Evolutionary conservation across 176 grass and related monocot species (phyloP).

Genomic region (Lolium perenne): DNA sequence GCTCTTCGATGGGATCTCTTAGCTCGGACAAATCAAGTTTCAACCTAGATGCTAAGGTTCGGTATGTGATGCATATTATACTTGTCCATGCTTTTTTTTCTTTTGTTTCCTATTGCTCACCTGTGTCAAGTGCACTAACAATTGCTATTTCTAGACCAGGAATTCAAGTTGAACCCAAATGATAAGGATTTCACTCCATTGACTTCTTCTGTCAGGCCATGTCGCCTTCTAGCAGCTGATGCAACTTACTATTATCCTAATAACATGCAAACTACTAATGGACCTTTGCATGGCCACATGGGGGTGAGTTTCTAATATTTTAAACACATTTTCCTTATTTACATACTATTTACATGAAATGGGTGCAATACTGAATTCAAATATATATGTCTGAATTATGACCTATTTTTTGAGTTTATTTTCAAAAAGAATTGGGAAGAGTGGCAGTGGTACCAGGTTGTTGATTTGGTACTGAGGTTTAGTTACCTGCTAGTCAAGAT

Average conservation of each 20-base stretch:
- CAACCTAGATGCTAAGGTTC: constrained; percentile 64
- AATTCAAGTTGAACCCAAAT: constrained; percentile 77
- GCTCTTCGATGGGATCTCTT: constrained; percentile 71
- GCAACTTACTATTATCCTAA: constrained; percentile 71
- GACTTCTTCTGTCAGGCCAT: constrained; percentile 42
- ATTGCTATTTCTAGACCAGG: constrained; percentile 45
- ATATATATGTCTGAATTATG: constrained; percentile 8
- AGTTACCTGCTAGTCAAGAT: constrained; percentile 13
- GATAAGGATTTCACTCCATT: constrained; percentile 67
- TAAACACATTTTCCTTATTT: not conserved
- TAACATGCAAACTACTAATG: constrained; percentile 46
- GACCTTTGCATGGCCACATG: constrained; percentile 37
- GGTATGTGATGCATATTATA: not conserved
- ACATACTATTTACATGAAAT: constrained; percentile 13
- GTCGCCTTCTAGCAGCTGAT: constrained; percentile 52
- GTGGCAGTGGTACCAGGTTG: not conserved
- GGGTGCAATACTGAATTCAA: not conserved
- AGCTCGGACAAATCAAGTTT: constrained; percentile 62
- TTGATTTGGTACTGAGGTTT: constrained; percentile 29
- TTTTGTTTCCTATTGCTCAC: not conserved
- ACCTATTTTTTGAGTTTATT: not conserved
- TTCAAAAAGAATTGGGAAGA: not conserved
- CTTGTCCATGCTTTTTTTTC: not conserved
- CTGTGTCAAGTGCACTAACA: not conserved
- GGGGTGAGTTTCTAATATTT: constrained; percentile 51